Base-by-base conservation (phyloP, 116 monocot genomes). In the Cymodocea nodosa region DNA sequence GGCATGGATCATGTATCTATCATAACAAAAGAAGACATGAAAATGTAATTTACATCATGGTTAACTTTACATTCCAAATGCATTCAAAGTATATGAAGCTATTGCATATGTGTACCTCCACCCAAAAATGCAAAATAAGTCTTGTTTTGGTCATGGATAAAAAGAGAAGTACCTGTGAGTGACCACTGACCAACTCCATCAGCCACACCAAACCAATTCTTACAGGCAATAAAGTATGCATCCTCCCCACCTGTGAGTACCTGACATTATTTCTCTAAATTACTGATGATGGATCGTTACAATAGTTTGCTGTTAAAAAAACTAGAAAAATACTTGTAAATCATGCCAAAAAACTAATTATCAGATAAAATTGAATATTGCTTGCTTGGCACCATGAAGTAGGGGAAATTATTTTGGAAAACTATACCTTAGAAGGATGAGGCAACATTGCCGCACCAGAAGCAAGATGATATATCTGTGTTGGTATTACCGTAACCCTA, bases 181-280 rank as follows among this genome's bases (percentile, higher is more conserved):
- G 95, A 90, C 95, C 95, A 95, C 70, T 95, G 95, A 52, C 95
- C 95, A 48, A 95, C 95, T 68, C 95, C 95, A 74, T 95, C 95
- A 11, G 95, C 95, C 65, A 95, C 95, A 59, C 95, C 95, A 65
- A 90, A 85, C 95, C 95, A 95, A 52, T 76, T 79, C 49, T 87
- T 74, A 62, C 73, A 64, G 56, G 85, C 78, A 57, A 86, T 62
- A 74, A 95, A 95, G 72, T 90, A 95, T 8, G 90, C 95, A 85
- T 95, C 95, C 72, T 95, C 95, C 34, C 95, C 95, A 71, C 95
- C 95, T 68, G 95, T 90, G 69, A 76, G 69, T 56, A 75, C 94
- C 94, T 94, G 86, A 56, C 72, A 87, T 79, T 72, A 80, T 81
- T 75, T 74, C 59, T 70, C 37, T 63, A 34, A 4, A 78, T 80